A percentile compares a stretch with the other conserved stretches of the same genome.
Evolutionary conservation across 495 filamentous ascomycete species (phyloP).

Genomic region (Tuber aestivum): DNA sequence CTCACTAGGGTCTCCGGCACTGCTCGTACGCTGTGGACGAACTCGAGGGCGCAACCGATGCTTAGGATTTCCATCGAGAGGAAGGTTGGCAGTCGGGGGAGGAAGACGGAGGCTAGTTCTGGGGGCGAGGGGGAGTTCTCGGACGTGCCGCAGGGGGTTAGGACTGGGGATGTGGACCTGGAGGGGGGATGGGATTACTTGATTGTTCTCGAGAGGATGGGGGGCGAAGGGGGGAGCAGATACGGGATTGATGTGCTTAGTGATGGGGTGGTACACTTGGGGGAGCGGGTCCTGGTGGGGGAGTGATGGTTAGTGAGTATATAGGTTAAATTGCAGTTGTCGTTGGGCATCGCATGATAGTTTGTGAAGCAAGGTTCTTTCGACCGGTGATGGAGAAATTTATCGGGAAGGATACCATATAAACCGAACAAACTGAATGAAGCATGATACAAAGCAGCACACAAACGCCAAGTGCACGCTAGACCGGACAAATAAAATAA

Average conservation of each 20-base stretch:
- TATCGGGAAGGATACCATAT: not conserved
- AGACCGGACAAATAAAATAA: not conserved
- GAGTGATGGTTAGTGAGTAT: not conserved
- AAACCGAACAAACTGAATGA: not conserved
- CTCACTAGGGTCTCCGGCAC: conserved; percentile 46
- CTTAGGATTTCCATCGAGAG: conserved; percentile 35
- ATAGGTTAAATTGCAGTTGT: not conserved
- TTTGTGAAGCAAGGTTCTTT: not conserved
- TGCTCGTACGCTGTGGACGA: conserved; percentile 60
- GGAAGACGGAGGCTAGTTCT: conserved; percentile 23
- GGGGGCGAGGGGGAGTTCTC: conserved; percentile 57
- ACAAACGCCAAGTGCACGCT: not conserved
- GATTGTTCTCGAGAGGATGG: conserved; percentile 73
- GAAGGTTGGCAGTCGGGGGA: conserved; percentile 19
- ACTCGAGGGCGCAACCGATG: conserved; percentile 48
- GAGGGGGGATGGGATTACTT: conserved; percentile 60
- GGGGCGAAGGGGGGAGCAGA: conserved; percentile 51
- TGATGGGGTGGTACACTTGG: conserved; percentile 59
- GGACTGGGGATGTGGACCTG: conserved; percentile 66
- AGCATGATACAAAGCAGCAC: not conserved
- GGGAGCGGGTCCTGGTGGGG: conserved; percentile 42
- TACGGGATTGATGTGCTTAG: conserved; percentile 64
- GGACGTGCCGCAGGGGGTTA: conserved; percentile 61
- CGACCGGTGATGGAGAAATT: not conserved
- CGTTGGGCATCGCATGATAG: not conserved